These are phyloP conservation scores for Pilatotrama ljubarskyi DNA, from an alignment of 768 basidiomycete genomes.

Conservation along the genomic window DNA sequence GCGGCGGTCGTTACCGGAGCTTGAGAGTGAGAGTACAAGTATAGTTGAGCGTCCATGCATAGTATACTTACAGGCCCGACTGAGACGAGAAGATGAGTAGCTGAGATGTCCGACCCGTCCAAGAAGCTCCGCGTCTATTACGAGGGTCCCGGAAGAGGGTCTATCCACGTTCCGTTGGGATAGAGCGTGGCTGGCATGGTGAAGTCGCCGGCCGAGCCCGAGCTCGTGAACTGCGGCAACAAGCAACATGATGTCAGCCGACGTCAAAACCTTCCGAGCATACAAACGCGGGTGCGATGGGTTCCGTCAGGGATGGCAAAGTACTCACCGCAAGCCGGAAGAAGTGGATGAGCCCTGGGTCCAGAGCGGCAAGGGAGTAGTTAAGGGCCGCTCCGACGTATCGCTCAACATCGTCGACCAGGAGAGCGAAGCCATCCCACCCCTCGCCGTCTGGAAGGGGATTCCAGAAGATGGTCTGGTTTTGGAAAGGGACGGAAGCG, in stretches of 20 bases:
- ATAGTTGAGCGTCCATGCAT: conserved; percentile 14
- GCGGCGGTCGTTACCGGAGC: conserved; percentile 8
- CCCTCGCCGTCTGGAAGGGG: conserved; percentile 36
- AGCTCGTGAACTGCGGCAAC: conserved; percentile 45
- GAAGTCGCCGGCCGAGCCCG: conserved; percentile 62
- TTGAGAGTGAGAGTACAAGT: conserved; percentile 15
- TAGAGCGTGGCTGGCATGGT: conserved; percentile 75
- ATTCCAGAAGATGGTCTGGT: conserved; percentile 39
- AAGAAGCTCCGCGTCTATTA: conserved; percentile 6
- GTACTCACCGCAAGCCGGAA: conserved; percentile 75
- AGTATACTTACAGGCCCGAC: conserved; percentile 10
- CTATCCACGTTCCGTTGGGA: conserved; percentile 81
- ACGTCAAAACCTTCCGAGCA: background rate
- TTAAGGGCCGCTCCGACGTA: conserved; percentile 72
- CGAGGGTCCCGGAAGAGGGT: conserved; percentile 71
- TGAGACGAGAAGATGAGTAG: background rate
- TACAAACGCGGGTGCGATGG: background rate
- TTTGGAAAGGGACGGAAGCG: conserved; percentile 47
- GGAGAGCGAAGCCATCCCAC: conserved; percentile 77
- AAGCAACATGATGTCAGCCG: conserved; percentile 13
- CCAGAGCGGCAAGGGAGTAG: conserved; percentile 65
- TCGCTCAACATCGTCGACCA: conserved; percentile 86
- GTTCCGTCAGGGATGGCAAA: background rate
- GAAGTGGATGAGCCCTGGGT: conserved; percentile 66
- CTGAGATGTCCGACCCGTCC: background rate